Conservation (phyloP, 176 grass and related monocot species). For the Zoysia pacifica region DNA sequence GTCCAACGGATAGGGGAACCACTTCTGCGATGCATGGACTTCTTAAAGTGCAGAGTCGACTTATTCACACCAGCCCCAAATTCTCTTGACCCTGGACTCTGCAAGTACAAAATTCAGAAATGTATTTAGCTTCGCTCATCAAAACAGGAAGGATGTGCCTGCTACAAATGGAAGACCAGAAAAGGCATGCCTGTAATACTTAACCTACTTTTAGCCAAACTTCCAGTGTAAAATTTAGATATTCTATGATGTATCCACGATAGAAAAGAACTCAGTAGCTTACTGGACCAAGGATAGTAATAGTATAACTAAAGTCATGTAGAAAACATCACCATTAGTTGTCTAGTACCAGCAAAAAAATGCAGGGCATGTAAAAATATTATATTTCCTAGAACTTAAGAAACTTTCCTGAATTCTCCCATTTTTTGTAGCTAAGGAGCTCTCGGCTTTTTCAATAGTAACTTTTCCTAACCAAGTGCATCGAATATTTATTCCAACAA, state of each 20-base stretch:
- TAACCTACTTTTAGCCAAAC: not conserved
- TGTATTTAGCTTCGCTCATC: slow-evolving; percentile 21
- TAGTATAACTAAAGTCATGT: not conserved
- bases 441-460: not conserved
- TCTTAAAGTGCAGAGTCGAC: slow-evolving; percentile 79
- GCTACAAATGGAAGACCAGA: not conserved
- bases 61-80: slow-evolving; percentile 58
- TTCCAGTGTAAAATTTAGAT: not conserved
- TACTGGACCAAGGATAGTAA: not conserved
- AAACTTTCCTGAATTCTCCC: not conserved
- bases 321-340: not conserved
- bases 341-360: not conserved
- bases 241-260: not conserved
- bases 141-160: not conserved
- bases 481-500: not conserved
- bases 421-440: not conserved
- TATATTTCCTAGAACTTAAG: not conserved
- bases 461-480: not conserved
- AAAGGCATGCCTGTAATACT: not conserved
- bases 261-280: not conserved
- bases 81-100: slow-evolving; percentile 69
- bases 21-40: slow-evolving; percentile 53
- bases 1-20: slow-evolving; percentile 72
- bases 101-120: slow-evolving; percentile 35
- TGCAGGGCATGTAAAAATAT: not conserved